Evolutionary conservation across 495 filamentous ascomycete genomes (phyloP), one percentile per base, ranked within the genome.

Genomic region (Xylaria longipes): DNA sequence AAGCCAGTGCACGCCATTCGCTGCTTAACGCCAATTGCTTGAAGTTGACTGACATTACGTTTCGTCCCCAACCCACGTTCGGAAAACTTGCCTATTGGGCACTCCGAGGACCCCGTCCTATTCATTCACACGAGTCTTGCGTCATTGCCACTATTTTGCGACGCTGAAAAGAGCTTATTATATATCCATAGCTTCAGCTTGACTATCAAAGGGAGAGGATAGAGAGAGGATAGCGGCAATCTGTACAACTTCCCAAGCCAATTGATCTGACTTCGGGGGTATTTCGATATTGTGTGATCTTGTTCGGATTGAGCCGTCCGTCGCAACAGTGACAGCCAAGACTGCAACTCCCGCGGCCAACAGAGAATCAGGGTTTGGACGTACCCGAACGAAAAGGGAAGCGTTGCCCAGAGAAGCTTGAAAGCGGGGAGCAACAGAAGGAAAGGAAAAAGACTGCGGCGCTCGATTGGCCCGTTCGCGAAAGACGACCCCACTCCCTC

Each of bases 71-170:
- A 39, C 68, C 57, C 45, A 46, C 29, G 17, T 39, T 69, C 68
- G 43, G 57, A 33, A 69, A 54, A 62, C 68, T 52, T 62, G 68
- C 68, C 68, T 62, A 62, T 69, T 62, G 68, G 68, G 45, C 14
- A 25, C 20, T 35, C 6, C 6, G 15, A 37, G 39, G 25, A 60
- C 57, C 43, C 43, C 57, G 33, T 52, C n/a, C 29, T 31, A 22
- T 27, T 22, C 35, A 27, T 46, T 46, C 48, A 20, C 17, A 41
- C 20, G 62, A 52, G 31, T 54, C 50, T 57, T 27, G 66, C 66
- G 56, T 61, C 66, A 48, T 29, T 17, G 41, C n/a, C 35, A 41
- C 45, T 31, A 17, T 52, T 9, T 58, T 52, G 65, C 48, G 17
- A 57, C 29, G 64, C 31, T 33, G 35, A n/a, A 29, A 67, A 48